phyloP scores from a whole-genome alignment of 2,329 filamentous ascomycete species.

The Aschersonia sp. region DNA sequence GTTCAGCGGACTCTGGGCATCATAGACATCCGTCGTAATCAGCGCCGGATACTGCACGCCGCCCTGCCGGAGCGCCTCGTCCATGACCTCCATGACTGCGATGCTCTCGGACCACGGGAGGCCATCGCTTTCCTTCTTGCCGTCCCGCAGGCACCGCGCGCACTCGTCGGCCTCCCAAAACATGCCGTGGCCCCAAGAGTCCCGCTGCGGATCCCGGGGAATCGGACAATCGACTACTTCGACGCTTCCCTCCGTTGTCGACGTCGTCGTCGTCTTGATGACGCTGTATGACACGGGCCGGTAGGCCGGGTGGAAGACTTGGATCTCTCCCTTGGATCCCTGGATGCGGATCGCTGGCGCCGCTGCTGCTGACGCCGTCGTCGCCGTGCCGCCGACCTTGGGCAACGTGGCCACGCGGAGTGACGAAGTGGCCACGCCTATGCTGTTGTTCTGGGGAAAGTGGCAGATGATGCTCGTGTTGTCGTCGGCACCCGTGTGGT shows the following conservation, averaged over 20 bases:
- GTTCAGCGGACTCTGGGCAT: constrained; percentile 47
- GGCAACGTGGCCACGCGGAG: constrained; percentile 49
- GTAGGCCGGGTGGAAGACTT: constrained; percentile 60
- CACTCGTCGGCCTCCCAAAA: constrained; percentile 80
- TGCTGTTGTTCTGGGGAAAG: constrained; percentile 54
- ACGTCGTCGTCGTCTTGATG: constrained; percentile 34
- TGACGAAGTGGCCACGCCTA: constrained; percentile 57
- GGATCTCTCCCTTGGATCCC: constrained; percentile 68
- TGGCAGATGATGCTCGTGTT: constrained; percentile 62
- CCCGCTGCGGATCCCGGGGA: constrained; percentile 31
- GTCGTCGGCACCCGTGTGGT: constrained; percentile 63
- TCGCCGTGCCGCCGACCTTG: constrained; percentile 27
- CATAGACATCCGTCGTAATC: constrained; percentile 43
- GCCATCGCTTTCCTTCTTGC: constrained; percentile 57
- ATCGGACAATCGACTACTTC: constrained; percentile 39
- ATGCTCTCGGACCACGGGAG: constrained; percentile 65
- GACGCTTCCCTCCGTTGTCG: constrained; percentile 17
- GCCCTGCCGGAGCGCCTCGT: constrained; percentile 37
- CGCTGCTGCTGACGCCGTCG: constrained; percentile 34
- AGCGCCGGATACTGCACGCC: constrained; percentile 38
- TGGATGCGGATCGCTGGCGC: constrained; percentile 63
- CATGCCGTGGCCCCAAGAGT: constrained; percentile 59
- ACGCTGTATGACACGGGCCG: constrained; percentile 52
- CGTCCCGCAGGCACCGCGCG: constrained; percentile 60
- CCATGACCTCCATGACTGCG: constrained; percentile 66